Base-by-base conservation (phyloP, 2,329 filamentous ascomycete genomes). In the Talaromyces sp. region DNA sequence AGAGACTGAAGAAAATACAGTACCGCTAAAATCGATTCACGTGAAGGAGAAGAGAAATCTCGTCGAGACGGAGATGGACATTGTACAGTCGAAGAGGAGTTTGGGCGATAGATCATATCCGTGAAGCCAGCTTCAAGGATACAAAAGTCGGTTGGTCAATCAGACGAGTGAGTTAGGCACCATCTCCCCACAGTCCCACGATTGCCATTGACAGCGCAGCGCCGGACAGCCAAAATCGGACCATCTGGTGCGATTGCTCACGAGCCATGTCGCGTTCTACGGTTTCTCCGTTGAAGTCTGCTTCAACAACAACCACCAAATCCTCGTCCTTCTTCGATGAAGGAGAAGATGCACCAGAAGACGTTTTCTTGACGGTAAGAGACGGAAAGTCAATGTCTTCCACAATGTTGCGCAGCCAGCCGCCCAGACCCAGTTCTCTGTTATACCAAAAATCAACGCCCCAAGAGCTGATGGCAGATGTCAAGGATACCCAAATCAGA, bases 401-500 rank as follows among this genome's bases (percentile, higher is more conserved):
- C 72, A 74, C 53, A 8, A 74, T 60, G 36, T 69, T 72, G 62
- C 73, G 65, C 17, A 68, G 38, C 77, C 77, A 77, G 40, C 70
- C 69, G 65, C 72, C 71, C 58, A 81, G 77, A 31, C 87, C 83
- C 51, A 84, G 82, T 27, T 90, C 80, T 10, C 90, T 85, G 78
- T 92, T 89, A 78, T 90, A 91, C 82, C 87, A 91, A 54, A 86
- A 85, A 76, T 92, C 89, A 82, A 91, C 85, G 67, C 82, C 82
- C 67, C 77, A 76, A 43, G 78, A 69, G 72, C 77, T 74, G 31
- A 80, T 67, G 15, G 82, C 79, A 1, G 81, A 75, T 65, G 93
- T 84, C 29, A 92, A 79, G 2, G 89, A 88, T 15, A 92, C 92
- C 88, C 95, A 97, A 66, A 97, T 79, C 29, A 97, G 88, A 76